phyloP scores from a whole-genome alignment of 768 basidiomycete genomes.

The Suillus placidus region DNA sequence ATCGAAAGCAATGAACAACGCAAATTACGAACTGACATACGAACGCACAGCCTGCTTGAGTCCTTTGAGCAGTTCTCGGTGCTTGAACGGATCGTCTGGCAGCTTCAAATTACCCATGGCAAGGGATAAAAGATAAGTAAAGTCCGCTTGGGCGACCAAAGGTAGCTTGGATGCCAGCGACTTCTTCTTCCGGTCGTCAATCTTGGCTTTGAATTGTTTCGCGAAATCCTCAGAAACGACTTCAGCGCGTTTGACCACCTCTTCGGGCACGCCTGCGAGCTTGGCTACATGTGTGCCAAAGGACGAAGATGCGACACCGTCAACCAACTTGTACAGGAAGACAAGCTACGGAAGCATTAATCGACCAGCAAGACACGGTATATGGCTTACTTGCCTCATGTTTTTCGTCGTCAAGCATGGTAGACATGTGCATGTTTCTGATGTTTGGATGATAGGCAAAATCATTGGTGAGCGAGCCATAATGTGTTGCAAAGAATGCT shows the following conservation, averaged over 20 bases:
- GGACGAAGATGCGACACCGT: conserved; percentile 83
- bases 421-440: conserved; percentile 94
- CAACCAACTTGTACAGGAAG: conserved; percentile 93
- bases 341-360: conserved; percentile 59
- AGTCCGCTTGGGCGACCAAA: conserved; percentile 86
- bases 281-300: conserved; percentile 96
- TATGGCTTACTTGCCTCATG: conserved; percentile 59
- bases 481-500: conserved; percentile 98
- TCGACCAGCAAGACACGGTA: background rate
- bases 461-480: conserved; percentile 93
- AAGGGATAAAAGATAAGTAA: conserved; percentile 72
- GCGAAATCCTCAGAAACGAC: conserved; percentile 86
- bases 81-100: conserved; percentile 55
- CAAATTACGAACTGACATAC: conserved; percentile 13
- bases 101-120: conserved; percentile 55
- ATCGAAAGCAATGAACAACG: background rate
- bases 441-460: conserved; percentile 92
- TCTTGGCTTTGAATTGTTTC: conserved; percentile 79
- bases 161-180: conserved; percentile 64
- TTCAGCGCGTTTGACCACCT: conserved; percentile 89
- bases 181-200: conserved; percentile 63
- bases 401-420: conserved; percentile 90
- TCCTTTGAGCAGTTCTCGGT: conserved; percentile 53
- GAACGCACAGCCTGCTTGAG: conserved; percentile 49
- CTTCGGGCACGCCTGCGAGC: conserved; percentile 86